Conservation (phyloP, 1,139 yeast species). For the Geotrichum reessii region DNA sequence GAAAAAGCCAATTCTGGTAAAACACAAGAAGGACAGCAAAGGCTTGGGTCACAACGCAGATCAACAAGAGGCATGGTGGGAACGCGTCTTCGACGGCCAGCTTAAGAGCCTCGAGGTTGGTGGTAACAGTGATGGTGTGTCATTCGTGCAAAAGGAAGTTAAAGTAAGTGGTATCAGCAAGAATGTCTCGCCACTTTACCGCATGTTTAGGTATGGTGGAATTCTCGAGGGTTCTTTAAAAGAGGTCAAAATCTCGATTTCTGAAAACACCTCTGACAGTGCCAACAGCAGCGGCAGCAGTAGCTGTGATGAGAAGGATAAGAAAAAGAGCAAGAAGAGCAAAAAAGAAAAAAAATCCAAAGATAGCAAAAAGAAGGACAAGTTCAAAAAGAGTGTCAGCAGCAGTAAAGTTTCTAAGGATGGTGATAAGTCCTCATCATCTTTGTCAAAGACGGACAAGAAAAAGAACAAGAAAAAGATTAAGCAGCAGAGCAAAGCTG, state of each 20-base stretch:
- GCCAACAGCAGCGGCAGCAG: slow-evolving; percentile 19
- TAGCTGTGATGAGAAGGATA: slow-evolving; percentile 12
- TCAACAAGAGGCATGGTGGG: slow-evolving; percentile 96
- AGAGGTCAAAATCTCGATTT: slow-evolving; percentile 29
- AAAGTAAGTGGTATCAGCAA: slow-evolving; percentile 33
- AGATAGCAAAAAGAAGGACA: not conserved
- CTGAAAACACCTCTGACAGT: slow-evolving; percentile 22
- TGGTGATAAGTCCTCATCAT: not conserved
- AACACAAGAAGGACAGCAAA: slow-evolving; percentile 83
- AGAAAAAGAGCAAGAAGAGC: slow-evolving; percentile 14
- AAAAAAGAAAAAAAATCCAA: slow-evolving; percentile 15
- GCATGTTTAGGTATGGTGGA: slow-evolving; percentile 76
- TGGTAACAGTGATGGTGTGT: slow-evolving; percentile 32
- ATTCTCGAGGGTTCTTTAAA: slow-evolving; percentile 71
- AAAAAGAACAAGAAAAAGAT: slow-evolving; percentile 2
- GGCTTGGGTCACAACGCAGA: slow-evolving; percentile 73
- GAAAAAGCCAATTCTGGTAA: slow-evolving; percentile 77
- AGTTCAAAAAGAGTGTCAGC: not conserved
- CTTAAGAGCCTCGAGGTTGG: slow-evolving; percentile 68
- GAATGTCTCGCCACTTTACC: slow-evolving; percentile 45
- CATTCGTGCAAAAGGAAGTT: slow-evolving; percentile 35
- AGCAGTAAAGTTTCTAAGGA: not conserved
- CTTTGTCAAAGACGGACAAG: not conserved
- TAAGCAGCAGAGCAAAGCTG: slow-evolving; percentile 2
- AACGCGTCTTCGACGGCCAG: slow-evolving; percentile 86